Evolutionary conservation across 2,329 filamentous ascomycete genomes (phyloP).

Genomic region (Nectriaceae sp.): DNA sequence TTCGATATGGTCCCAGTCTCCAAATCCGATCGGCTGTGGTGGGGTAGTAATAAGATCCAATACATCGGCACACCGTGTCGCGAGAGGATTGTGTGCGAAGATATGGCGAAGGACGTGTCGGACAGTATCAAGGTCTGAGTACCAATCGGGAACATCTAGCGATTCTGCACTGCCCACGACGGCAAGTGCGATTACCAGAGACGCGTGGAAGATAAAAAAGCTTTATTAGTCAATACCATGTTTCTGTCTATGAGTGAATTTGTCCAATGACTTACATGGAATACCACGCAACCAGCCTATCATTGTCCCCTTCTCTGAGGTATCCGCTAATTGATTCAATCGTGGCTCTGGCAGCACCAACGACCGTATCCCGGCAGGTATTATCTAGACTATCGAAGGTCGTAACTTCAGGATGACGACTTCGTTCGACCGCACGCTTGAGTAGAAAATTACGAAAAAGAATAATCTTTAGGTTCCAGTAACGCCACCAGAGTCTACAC

Average conservation of each 20-base stretch:
- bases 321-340: constrained; percentile 29
- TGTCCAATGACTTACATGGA: constrained; percentile 24
- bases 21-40: constrained; percentile 5
- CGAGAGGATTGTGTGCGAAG: constrained; percentile 25
- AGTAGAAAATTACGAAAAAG: constrained; percentile 32
- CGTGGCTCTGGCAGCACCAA: constrained; percentile 29
- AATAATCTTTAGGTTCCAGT: constrained; percentile 35
- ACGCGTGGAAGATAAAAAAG: constrained; percentile 36
- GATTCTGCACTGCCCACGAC: constrained; percentile 29
- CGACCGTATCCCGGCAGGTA: constrained; percentile 23
- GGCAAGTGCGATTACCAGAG: constrained; percentile 30
- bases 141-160: constrained; percentile 27
- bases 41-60: constrained; percentile 29
- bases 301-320: constrained; percentile 17
- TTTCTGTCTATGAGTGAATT: not conserved
- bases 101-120: constrained; percentile 24
- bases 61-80: constrained; percentile 30
- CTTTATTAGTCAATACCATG: constrained; percentile 9
- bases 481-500: constrained; percentile 33
- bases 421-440: constrained; percentile 24
- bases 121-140: constrained; percentile 29
- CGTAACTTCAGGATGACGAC: constrained; percentile 4
- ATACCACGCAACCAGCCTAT: constrained; percentile 34
- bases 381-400: constrained; percentile 19
- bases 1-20: constrained; percentile 12